Evolutionary conservation across 2,329 filamentous ascomycete species (phyloP), one percentile per base, ranked within the genome.

Genomic region (Hypoxylon sp.): DNA sequence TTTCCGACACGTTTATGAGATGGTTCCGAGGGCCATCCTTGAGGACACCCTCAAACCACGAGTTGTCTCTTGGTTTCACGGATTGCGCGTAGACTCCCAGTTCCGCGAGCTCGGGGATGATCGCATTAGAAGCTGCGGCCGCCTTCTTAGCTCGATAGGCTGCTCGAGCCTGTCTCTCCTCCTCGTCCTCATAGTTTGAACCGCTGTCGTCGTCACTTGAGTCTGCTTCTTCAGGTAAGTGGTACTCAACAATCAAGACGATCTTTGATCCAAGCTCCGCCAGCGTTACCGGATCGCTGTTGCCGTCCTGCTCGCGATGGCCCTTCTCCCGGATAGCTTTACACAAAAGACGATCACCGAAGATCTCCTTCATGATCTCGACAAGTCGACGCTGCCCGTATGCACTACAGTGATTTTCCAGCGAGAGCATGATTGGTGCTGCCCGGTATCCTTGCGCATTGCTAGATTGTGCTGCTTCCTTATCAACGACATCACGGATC

Each of bases 21-120:
- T 79, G 77, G 55, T 79, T 68, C 13, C 70, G 76, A 10, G 76
- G 77, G 2, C 70, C 73, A 29, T 75, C 75, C 8, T 61, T 78
- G 3, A 86, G 77, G 2, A 80, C 82, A 2, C 80, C 73, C 17
- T 88, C 85, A 74, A 85, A 91, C 90, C 90, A 92, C 0, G 88
- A 89, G 72, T 89, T 87, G 77, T 92, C 85, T 60, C 80, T 79
- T 0, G 90, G 90, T 75, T 92, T 92, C 62, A 92, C 88, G 0
- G 88, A 90, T 75, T 92, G 90, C 0, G 89, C 90, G 70, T 92
- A 92, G 1, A 92, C 88, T 2, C 90, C 90, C 0, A 92, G 81
- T 46, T 85, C 86, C 0, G 88, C 88, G 1, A 92, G 84, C 72
- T 91, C 89, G 0, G 89, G 88, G 21, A 92, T 82, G 71, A 92